phyloP scores from a whole-genome alignment of 2,329 filamentous ascomycete species.

The Aschersonia sp. region DNA sequence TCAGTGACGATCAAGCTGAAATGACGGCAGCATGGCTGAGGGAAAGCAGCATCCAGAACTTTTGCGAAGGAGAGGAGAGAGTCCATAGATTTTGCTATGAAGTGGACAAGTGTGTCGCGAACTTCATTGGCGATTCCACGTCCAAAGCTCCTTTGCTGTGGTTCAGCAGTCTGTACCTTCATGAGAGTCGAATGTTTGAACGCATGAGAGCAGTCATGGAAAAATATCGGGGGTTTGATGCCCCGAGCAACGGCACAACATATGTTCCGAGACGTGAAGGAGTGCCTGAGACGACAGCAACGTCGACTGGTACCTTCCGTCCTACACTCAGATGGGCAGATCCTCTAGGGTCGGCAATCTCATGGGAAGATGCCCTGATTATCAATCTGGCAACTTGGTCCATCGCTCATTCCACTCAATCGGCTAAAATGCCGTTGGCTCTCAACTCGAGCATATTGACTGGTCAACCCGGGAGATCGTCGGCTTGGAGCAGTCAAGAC shows the following conservation, averaged over 20 bases:
- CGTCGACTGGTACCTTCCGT: too few species aligned
- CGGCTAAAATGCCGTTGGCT: too few species aligned
- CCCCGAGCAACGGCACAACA: not conserved
- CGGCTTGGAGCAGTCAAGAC: conserved; percentile 53
- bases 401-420: too few species aligned
- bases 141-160: conserved; percentile 77
- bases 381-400: too few species aligned
- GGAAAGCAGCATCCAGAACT: conserved; percentile 73
- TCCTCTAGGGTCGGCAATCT: too few species aligned
- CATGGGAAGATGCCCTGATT: too few species aligned
- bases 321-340: too few species aligned
- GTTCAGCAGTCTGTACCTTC: conserved; percentile 78
- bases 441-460: conserved; percentile 29
- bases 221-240: conserved; percentile 28
- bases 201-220: conserved; percentile 24
- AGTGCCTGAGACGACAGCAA: conserved; percentile 33
- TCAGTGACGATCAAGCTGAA: conserved; percentile 89
- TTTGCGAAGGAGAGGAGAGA: conserved; percentile 86
- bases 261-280: conserved; percentile 33
- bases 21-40: conserved; percentile 73
- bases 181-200: conserved; percentile 54
- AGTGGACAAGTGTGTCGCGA: conserved; percentile 72
- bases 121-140: conserved; percentile 72
- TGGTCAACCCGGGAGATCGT: conserved; percentile 49
- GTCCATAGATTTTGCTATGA: conserved; percentile 91